Evolutionary conservation across 768 basidiomycete species (phyloP).

Genomic region (Kwoniella sp.): DNA sequence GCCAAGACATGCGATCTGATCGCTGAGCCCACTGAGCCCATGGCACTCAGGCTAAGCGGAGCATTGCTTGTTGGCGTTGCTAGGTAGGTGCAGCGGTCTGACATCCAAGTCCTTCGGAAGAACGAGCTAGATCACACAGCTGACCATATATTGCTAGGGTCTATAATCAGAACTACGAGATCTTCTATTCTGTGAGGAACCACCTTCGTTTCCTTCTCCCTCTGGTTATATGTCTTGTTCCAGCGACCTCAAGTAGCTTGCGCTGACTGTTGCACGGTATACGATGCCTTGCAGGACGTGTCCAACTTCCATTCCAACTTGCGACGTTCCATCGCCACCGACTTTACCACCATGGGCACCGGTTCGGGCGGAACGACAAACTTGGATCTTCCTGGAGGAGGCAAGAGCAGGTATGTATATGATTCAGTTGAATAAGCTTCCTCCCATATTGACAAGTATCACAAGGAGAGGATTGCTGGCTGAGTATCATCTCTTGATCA

Average conservation of each 20-base stretch:
- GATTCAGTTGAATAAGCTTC: too few relatives aligned
- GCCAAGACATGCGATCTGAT: constrained; percentile 77
- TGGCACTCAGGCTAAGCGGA: constrained; percentile 82
- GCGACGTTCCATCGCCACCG: constrained; percentile 74
- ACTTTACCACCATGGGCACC: constrained; percentile 59
- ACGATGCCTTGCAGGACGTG: constrained; percentile 67
- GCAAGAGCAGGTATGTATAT: constrained; percentile 37
- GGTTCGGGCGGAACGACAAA: constrained; percentile 56
- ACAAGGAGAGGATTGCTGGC: not conserved
- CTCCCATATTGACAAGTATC: not conserved
- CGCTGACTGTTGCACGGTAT: not conserved
- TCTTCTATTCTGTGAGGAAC: constrained; percentile 36
- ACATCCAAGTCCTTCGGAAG: not conserved
- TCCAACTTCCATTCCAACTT: constrained; percentile 73
- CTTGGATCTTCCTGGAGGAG: constrained; percentile 65
- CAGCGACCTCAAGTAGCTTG: too few relatives aligned
- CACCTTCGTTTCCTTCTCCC: constrained; percentile 3
- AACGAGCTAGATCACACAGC: constrained; percentile 1
- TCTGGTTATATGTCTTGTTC: too few relatives aligned
- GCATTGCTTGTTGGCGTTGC: constrained; percentile 88
- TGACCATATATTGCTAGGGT: constrained; percentile 27
- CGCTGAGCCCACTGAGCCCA: constrained; percentile 77
- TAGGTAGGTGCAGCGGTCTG: constrained; percentile 62
- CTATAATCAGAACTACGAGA: constrained; percentile 43
- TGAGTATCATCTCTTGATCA: not conserved